Percentiles rank a stretch among this genome's conserved stretches.
These are phyloP conservation scores for Paraphysoderma sedebokerense DNA, from an alignment of 371 early-diverging fungal species.

Conservation along the genomic window DNA sequence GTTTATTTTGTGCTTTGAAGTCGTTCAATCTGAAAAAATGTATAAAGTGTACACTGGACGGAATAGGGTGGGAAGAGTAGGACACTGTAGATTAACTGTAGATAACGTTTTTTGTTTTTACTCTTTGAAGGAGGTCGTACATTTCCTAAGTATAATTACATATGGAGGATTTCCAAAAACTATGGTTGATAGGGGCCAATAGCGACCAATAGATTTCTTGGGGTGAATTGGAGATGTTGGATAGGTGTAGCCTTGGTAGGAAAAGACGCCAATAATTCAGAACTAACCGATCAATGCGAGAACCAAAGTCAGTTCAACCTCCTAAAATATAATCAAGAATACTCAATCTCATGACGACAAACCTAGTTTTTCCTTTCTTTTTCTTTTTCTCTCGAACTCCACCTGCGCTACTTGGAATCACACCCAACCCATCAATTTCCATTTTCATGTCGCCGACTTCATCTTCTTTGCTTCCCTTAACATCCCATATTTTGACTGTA, in stretches of 20 bases:
- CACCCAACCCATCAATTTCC: neutral
- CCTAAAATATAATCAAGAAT: neutral
- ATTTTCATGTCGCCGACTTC: conserved; percentile 2
- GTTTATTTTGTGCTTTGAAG: no score
- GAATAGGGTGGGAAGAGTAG: no score
- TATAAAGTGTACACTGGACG: no score
- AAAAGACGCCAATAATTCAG: conserved; percentile 57
- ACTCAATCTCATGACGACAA: neutral
- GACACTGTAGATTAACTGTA: no score
- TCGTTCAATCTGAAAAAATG: no score
- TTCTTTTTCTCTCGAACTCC: neutral
- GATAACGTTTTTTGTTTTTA: no score
- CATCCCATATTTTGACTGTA: conserved; percentile 92
- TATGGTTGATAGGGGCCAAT: conserved; percentile 26
- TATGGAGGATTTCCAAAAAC: no score
- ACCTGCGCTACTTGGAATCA: neutral
- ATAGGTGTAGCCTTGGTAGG: conserved; percentile 90
- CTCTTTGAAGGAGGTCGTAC: no score
- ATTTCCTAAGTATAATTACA: no score
- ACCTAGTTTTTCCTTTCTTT: neutral
- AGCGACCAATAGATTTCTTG: conserved; percentile 64
- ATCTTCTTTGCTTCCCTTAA: conserved; percentile 25
- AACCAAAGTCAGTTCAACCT: neutral
- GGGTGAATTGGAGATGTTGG: conserved; percentile 70
- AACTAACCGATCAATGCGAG: conserved; percentile 1